Conservation (phyloP, 1,284 basidiomycete species). For the Xanthoconium separans region DNA sequence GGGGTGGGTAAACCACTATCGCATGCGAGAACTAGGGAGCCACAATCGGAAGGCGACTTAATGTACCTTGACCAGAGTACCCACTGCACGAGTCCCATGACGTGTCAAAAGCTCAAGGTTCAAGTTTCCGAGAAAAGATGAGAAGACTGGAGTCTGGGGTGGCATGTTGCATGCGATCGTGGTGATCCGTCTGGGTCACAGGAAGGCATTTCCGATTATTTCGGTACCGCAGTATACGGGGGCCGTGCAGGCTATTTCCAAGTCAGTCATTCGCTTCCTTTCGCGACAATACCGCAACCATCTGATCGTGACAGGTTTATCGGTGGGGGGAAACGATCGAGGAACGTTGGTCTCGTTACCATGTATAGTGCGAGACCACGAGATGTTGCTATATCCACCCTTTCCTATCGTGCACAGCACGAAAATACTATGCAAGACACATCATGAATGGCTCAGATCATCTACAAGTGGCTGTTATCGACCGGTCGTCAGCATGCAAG, state of each 20-base stretch:
- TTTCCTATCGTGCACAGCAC: too few species aligned
- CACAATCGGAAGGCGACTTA: not conserved
- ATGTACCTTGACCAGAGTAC: not conserved
- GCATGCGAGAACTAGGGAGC: not conserved
- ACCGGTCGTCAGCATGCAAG: too few species aligned
- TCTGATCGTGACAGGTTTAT: not conserved
- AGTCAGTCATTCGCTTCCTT: not conserved
- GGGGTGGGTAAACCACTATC: conserved; percentile 5
- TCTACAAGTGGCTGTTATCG: too few species aligned
- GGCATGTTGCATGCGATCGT: not conserved
- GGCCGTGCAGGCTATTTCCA: conserved; percentile 3
- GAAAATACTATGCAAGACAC: too few species aligned
- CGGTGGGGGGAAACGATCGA: not conserved
- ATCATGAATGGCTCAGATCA: too few species aligned
- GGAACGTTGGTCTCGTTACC: not conserved
- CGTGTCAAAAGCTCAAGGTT: not conserved
- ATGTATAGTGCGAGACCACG: not conserved
- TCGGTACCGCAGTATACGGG: conserved; percentile 5
- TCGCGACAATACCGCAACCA: not conserved
- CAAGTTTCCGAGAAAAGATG: not conserved
- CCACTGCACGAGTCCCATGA: conserved; percentile 7
- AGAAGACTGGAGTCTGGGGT: not conserved
- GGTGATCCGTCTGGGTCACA: not conserved
- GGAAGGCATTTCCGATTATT: not conserved
- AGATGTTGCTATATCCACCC: too few species aligned